These are phyloP conservation scores for Helichrysum umbraculigerum DNA, from an alignment of 129 eudicot genomes.

Conservation along the genomic window DNA sequence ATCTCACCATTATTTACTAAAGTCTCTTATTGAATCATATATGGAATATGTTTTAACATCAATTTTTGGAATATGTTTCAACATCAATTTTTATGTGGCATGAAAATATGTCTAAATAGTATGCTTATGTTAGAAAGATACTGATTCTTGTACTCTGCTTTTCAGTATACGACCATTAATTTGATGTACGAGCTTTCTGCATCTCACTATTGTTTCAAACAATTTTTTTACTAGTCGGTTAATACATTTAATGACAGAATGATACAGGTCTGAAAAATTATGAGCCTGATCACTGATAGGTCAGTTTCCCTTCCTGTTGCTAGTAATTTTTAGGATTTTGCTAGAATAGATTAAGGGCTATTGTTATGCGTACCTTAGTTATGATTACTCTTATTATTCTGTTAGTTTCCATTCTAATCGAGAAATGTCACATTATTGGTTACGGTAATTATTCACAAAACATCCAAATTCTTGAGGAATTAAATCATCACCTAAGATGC, in stretches of 20 bases:
- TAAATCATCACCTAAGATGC: too few species aligned
- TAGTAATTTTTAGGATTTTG: neutral
- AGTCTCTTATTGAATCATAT: neutral
- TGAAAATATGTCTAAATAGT: slow-evolving; percentile 20
- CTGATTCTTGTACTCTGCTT: slow-evolving; percentile 17
- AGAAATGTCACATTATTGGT: too few species aligned
- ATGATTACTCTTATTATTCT: too few species aligned
- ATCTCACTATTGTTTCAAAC: slow-evolving; percentile 10
- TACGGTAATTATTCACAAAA: too few species aligned
- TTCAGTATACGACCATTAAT: slow-evolving; percentile 4
- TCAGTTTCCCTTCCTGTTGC: slow-evolving; percentile 22
- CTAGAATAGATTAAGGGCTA: too few species aligned
- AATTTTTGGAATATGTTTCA: neutral
- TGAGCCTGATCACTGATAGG: neutral
- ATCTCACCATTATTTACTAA: slow-evolving; percentile 3
- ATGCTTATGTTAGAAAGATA: slow-evolving; percentile 9
- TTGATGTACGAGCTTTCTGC: slow-evolving; percentile 23
- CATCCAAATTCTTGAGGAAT: too few species aligned
- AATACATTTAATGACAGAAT: slow-evolving; percentile 14
- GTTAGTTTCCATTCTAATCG: too few species aligned
- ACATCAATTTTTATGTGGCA: neutral
- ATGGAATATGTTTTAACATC: neutral
- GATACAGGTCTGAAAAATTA: slow-evolving; percentile 13
- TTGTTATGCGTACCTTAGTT: too few species aligned
- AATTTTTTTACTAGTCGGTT: neutral